Percentiles rank a stretch among this genome's conserved stretches.
Evolutionary conservation across 805 yeast species (phyloP).

Genomic region (Ogataea haglerorum): DNA sequence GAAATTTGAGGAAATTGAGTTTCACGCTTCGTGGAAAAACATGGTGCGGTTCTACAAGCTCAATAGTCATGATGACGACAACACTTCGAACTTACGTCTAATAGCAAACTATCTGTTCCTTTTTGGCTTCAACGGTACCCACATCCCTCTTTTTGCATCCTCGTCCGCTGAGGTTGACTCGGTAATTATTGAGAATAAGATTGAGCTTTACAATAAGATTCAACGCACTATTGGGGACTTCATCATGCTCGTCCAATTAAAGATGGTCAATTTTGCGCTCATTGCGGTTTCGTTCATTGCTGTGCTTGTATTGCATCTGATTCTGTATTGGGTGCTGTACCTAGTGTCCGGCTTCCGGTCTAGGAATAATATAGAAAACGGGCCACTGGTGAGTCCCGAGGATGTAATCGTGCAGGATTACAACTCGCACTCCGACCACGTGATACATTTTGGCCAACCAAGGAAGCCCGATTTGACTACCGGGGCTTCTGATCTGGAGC

Average conservation of each 20-base stretch:
- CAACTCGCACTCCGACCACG: not conserved
- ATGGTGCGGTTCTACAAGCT: conserved; percentile 4
- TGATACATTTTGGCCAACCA: conserved; percentile 6
- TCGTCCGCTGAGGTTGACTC: conserved; percentile 12
- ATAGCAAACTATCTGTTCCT: conserved; percentile 22
- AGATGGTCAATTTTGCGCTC: conserved; percentile 22
- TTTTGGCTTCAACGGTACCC: conserved; percentile 21
- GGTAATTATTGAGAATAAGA: conserved; percentile 6
- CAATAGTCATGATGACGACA: not conserved
- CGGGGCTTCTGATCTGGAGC: conserved; percentile 5
- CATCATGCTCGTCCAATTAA: conserved; percentile 19
- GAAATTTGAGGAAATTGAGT: conserved; percentile 18
- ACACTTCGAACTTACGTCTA: conserved; percentile 15
- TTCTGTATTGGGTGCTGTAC: conserved; percentile 15
- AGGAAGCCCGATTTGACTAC: not conserved
- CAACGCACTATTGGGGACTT: conserved; percentile 15
- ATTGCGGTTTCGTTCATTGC: conserved; percentile 18
- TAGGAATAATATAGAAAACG: not conserved
- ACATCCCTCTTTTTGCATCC: conserved; percentile 15
- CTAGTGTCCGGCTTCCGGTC: conserved; percentile 11
- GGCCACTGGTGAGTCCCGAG: conserved; percentile 2
- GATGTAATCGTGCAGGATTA: conserved; percentile 10
- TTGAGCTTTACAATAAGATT: conserved; percentile 18
- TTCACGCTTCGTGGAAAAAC: conserved; percentile 8
- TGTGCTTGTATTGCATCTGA: conserved; percentile 19